These are phyloP conservation scores for Tylopilus cervinicoccineus DNA, from an alignment of 768 basidiomycete genomes.

Conservation along the genomic window DNA sequence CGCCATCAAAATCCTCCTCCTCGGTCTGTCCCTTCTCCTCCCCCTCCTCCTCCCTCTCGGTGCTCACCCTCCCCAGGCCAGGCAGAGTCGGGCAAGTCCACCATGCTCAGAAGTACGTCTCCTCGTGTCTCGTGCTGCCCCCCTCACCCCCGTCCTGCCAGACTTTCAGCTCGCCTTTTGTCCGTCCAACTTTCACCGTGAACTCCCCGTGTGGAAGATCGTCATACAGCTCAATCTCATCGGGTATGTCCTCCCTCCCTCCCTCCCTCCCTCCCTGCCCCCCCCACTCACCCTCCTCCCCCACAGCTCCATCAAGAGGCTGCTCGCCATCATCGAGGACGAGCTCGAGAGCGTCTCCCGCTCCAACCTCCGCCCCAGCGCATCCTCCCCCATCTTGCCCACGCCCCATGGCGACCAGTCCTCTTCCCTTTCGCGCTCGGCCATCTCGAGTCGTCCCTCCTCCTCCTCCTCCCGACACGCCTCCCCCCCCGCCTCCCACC, in stretches of 20 bases:
- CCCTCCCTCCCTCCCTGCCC: neutral
- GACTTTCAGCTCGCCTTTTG: constrained; percentile 69
- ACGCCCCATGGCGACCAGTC: neutral
- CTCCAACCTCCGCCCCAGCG: constrained; percentile 1
- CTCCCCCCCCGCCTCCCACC: neutral
- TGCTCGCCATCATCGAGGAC: constrained; percentile 50
- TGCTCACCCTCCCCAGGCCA: constrained; percentile 17
- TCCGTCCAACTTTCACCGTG: constrained; percentile 54
- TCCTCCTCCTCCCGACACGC: neutral
- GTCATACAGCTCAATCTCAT: constrained; percentile 71
- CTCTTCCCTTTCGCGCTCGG: neutral
- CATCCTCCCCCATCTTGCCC: neutral
- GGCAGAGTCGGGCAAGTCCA: constrained; percentile 31
- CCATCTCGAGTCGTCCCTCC: neutral
- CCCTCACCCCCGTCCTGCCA: constrained; percentile 18
- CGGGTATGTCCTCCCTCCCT: constrained; percentile 33
- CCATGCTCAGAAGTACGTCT: constrained; percentile 26
- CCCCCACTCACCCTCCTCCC: neutral
- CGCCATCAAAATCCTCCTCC: constrained; percentile 28
- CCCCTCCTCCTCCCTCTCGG: rapidly evolving
- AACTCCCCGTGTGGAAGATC: constrained; percentile 56
- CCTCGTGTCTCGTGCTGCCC: no score
- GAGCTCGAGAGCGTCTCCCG: constrained; percentile 33
- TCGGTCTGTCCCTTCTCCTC: constrained; percentile 10
- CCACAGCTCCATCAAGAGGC: constrained; percentile 51